Base-by-base conservation (phyloP, 1,284 basidiomycete species). In the Sporisorium iseilematis-ciliati region DNA sequence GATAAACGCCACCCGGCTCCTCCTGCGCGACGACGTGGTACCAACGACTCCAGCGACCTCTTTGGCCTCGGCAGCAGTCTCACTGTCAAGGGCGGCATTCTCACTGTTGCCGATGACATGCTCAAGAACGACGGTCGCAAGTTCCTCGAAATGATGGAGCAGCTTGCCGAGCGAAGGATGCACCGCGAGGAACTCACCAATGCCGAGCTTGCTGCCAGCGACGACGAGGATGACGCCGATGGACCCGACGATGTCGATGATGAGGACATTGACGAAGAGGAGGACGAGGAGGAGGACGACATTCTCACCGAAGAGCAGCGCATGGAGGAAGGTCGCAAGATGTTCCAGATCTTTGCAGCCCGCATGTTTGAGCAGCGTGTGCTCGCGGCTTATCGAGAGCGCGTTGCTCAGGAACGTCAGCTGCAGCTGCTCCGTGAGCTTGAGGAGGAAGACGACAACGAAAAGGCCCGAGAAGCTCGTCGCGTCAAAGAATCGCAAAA, bases 141-240 rank as follows among this genome's bases (percentile, higher is more conserved):
- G 88, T 98, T 99, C 88, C 88, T 99, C 81, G 95, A 99, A 88
- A 99, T 99, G 96, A 99, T 99, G 96, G 96, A 99, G 86, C 94
- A 97, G 86, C 90, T 99, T 38, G 95, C 96, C 0, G 95, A 98
- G 84, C 91, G 94, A 65, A 90, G 95, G 46, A 93, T 95, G 89
- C 91, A 93, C 75, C 90, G 96, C 4, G 95, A 97, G 83, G 94
- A 84, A 92, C 93, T 7, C 91, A 71, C 62, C 35, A 56, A 42
- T 21, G 71, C 70, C 48, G 69, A 78, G 56, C 70, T 78, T 18
- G 89, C 89, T 10, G 89, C 89, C 18, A 89, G 88, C 63, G 77
- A 78, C 11, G 77, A 78, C 33, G 77, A 73, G 20, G 72, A 77
- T 7, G 73, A 71, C 14, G 67, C 71, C 20, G 73, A 70, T 16